A percentile compares a stretch with the other conserved stretches of the same genome.
These are phyloP conservation scores for Suillus plorans DNA, from an alignment of 768 basidiomycete species.

Conservation along the genomic window DNA sequence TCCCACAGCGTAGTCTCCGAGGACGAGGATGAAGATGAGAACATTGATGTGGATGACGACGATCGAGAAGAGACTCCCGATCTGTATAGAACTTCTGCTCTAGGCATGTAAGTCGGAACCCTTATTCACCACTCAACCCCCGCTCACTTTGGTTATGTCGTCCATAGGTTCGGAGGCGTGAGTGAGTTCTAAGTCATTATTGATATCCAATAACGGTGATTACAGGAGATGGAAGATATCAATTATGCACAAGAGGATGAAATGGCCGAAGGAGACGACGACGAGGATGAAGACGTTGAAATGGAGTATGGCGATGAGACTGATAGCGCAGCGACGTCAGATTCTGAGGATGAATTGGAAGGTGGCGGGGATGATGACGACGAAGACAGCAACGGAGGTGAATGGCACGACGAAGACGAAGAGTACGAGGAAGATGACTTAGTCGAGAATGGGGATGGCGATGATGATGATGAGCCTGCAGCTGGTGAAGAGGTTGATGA, in stretches of 20 bases:
- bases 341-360: conserved; percentile 67
- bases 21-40: conserved; percentile 48
- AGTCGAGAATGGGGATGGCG: conserved; percentile 55
- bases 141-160: not conserved
- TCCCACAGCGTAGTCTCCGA: conserved; percentile 42
- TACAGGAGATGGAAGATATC: conserved; percentile 83
- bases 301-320: conserved; percentile 87
- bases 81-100: conserved; percentile 92
- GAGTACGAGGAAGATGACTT: conserved; percentile 61
- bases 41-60: conserved; percentile 58
- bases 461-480: conserved; percentile 50
- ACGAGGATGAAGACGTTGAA: conserved; percentile 80
- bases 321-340: conserved; percentile 79
- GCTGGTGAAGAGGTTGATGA: conserved; percentile 47
- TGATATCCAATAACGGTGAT: conserved; percentile 18
- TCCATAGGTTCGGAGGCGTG: conserved; percentile 71
- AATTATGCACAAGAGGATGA: conserved; percentile 68
- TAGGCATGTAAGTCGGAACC: conserved; percentile 75
- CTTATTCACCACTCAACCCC: not conserved
- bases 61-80: conserved; percentile 85
- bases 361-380: conserved; percentile 62
- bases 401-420: conserved; percentile 59
- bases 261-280: conserved; percentile 81
- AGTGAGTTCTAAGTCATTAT: conserved; percentile 26
- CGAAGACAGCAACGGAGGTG: conserved; percentile 50